Percentiles rank a stretch among this genome's conserved stretches.
phyloP scores from a whole-genome alignment of 495 filamentous ascomycete species.

The Annulohypoxylon stygium region DNA sequence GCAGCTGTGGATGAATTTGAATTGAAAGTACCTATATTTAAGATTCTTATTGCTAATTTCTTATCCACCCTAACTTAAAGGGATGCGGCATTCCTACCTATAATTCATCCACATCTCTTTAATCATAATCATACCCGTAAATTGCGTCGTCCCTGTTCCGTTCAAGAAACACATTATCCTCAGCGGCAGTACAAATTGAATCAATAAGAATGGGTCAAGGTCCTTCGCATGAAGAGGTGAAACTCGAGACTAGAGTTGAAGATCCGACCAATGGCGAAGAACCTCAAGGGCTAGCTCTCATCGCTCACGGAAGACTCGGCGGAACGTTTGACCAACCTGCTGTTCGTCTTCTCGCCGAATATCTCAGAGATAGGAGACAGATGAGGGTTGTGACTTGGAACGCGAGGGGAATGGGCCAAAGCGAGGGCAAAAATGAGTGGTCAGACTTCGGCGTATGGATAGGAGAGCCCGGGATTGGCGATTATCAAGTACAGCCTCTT shows the following conservation, averaged over 20 bases:
- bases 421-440: conserved; percentile 78
- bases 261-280: conserved; percentile 24
- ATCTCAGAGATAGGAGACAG: conserved; percentile 33
- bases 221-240: conserved; percentile 32
- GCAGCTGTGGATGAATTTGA: neutral
- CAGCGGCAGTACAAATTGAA: neutral
- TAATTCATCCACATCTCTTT: neutral
- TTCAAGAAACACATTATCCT: neutral
- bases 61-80: neutral
- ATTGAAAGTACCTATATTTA: too few species aligned
- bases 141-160: neutral
- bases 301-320: conserved; percentile 40
- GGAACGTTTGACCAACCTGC: conserved; percentile 43
- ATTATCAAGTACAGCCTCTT: conserved; percentile 34
- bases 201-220: conserved; percentile 37
- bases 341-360: conserved; percentile 43
- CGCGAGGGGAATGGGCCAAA: conserved; percentile 74
- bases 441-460: conserved; percentile 61
- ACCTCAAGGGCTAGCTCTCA: conserved; percentile 40
- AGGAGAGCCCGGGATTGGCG: conserved; percentile 34
- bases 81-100: neutral
- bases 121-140: neutral
- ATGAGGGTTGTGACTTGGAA: conserved; percentile 81
- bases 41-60: too few species aligned
- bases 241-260: conserved; percentile 48